phyloP scores from a whole-genome alignment of 345 rosid species.

The Zanthoxylum bungeanum region DNA sequence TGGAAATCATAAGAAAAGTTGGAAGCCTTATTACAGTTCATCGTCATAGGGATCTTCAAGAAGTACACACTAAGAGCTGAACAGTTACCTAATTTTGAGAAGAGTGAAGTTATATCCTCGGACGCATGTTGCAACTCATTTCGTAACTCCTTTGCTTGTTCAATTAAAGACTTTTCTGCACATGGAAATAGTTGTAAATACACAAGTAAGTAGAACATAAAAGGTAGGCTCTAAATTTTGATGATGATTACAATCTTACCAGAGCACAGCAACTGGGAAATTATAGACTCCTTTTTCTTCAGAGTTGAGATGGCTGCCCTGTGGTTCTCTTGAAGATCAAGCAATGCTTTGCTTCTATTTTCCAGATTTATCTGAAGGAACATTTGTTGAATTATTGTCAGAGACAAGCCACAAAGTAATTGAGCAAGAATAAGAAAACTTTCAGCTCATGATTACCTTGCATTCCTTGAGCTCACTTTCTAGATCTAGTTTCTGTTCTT shows the following conservation, averaged over 20 bases:
- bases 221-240: background rate
- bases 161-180: constrained; percentile 64
- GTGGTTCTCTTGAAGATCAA: constrained; percentile 56
- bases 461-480: constrained; percentile 64
- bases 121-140: constrained; percentile 77
- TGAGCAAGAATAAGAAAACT: background rate
- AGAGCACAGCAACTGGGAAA: constrained; percentile 55
- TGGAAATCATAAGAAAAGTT: no score
- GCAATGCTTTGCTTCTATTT: constrained; percentile 51
- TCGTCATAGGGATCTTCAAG: background rate
- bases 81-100: constrained; percentile 64
- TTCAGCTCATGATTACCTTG: constrained; percentile 43
- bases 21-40: no score
- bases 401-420: constrained; percentile 11
- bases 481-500: constrained; percentile 59
- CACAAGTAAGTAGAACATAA: background rate
- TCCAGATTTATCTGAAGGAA: constrained; percentile 55
- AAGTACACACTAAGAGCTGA: background rate
- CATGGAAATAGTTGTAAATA: constrained; percentile 10
- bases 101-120: constrained; percentile 64
- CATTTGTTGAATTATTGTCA: constrained; percentile 10
- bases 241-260: constrained; percentile 38
- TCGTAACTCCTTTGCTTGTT: constrained; percentile 60
- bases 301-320: constrained; percentile 38
- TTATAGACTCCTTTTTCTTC: constrained; percentile 55